These are phyloP conservation scores for Reutealis trisperma DNA, from an alignment of 345 rosid species.

Conservation along the genomic window DNA sequence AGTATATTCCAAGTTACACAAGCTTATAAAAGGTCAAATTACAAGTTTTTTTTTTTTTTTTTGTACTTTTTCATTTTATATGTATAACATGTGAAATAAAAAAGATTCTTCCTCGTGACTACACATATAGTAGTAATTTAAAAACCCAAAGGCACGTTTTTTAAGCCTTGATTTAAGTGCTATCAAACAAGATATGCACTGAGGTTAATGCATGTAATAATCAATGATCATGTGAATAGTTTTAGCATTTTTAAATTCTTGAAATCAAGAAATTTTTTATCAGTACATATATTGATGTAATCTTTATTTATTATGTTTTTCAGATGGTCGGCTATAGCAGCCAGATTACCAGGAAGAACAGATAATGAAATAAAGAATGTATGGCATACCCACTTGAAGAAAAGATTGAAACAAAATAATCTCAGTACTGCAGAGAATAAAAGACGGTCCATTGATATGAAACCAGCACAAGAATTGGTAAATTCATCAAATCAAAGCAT, in stretches of 20 bases:
- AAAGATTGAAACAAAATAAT: constrained; percentile 43
- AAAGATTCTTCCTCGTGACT: constrained; percentile 25
- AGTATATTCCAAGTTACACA: no score
- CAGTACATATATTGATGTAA: background rate
- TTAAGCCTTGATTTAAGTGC: background rate
- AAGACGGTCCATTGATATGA: background rate
- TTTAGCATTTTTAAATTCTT: background rate
- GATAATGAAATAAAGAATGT: constrained; percentile 88
- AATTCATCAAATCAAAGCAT: constrained; percentile 2
- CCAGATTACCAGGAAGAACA: constrained; percentile 72
- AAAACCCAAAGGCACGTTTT: constrained; percentile 1
- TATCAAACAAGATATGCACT: constrained; percentile 17
- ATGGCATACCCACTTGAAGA: constrained; percentile 84
- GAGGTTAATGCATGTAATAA: constrained; percentile 7
- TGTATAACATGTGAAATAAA: constrained; percentile 10
- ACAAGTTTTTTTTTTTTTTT: no score
- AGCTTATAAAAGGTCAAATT: no score
- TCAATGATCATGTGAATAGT: constrained; percentile 22
- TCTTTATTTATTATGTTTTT: background rate
- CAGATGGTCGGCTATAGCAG: constrained; percentile 93
- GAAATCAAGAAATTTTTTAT: background rate
- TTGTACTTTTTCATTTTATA: no score
- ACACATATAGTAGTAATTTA: background rate
- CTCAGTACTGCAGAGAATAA: background rate
- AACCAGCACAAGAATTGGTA: constrained; percentile 8